Evolutionary conservation across 2,329 filamentous ascomycete genomes (phyloP).

Genomic region (Madurella mycetomatis): DNA sequence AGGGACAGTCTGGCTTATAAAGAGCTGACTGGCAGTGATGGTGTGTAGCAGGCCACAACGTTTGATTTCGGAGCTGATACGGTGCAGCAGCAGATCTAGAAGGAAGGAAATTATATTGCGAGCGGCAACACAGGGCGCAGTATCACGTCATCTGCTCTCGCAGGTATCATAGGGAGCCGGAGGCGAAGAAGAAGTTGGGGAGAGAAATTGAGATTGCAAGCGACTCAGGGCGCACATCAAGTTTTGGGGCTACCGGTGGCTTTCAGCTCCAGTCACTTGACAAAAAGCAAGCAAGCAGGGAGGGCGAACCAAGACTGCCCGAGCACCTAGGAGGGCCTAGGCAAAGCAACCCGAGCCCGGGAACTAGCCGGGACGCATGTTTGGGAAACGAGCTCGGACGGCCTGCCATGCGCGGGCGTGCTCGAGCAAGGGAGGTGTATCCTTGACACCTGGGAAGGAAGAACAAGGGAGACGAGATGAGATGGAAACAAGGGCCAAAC

Average conservation of each 20-base stretch:
- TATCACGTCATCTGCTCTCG: constrained; percentile 24
- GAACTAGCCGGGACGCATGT: constrained; percentile 21
- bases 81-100: constrained; percentile 1
- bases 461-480: constrained; percentile 17
- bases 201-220: constrained; percentile 9
- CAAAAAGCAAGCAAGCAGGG: constrained; percentile 19
- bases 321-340: constrained; percentile 17
- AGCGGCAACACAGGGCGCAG: constrained; percentile 10
- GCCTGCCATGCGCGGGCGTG: constrained; percentile 20
- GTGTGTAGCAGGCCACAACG: constrained; percentile 6
- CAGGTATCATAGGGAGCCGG: neutral
- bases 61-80: constrained; percentile 1
- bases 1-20: constrained; percentile 1
- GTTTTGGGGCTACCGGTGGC: constrained; percentile 21
- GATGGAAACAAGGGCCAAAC: constrained; percentile 25
- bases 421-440: constrained; percentile 21
- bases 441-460: constrained; percentile 8
- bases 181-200: constrained; percentile 22
- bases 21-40: constrained; percentile 1
- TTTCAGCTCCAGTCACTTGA: constrained; percentile 27
- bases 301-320: constrained; percentile 19
- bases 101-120: constrained; percentile 12
- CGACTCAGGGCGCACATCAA: constrained; percentile 16
- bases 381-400: constrained; percentile 25
- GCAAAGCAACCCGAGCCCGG: constrained; percentile 18